phyloP scores from a whole-genome alignment of 2,329 filamentous ascomycete genomes.

The Clonostachys solani region DNA sequence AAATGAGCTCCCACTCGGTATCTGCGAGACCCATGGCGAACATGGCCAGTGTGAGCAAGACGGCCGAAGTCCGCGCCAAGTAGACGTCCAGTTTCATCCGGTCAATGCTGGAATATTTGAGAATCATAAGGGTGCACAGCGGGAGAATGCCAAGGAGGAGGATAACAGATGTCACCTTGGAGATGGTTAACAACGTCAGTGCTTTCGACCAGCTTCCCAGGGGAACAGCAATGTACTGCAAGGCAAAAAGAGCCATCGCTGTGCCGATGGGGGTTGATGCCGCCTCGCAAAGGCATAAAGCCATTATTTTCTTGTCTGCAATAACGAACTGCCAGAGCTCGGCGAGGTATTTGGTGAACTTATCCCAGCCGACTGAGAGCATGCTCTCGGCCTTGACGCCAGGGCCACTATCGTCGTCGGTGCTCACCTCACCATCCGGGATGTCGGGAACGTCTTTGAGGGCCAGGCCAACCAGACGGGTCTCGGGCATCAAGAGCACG shows the following conservation, averaged over 20 bases:
- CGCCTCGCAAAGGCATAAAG: slow-evolving; percentile 27
- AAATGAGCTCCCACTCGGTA: slow-evolving; percentile 25
- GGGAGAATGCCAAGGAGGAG: slow-evolving; percentile 28
- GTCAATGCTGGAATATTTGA: slow-evolving; percentile 15
- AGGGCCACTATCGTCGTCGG: slow-evolving; percentile 1
- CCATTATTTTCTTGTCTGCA: slow-evolving; percentile 26
- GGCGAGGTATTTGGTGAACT: slow-evolving; percentile 12
- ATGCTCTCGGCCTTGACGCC: not conserved
- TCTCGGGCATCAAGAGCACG: slow-evolving; percentile 34
- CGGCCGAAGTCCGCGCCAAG: slow-evolving; percentile 26
- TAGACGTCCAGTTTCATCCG: slow-evolving; percentile 32
- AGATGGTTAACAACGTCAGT: slow-evolving; percentile 13
- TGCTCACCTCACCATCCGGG: slow-evolving; percentile 4
- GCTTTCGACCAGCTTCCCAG: slow-evolving; percentile 36
- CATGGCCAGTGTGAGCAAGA: slow-evolving; percentile 22
- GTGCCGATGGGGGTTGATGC: slow-evolving; percentile 20
- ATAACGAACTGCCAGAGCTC: slow-evolving; percentile 34
- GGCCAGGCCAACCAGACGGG: slow-evolving; percentile 19
- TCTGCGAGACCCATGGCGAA: slow-evolving; percentile 29
- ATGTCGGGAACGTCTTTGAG: slow-evolving; percentile 18
- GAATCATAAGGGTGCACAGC: slow-evolving; percentile 20
- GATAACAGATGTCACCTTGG: not conserved
- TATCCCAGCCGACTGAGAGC: not conserved
- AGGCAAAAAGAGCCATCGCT: slow-evolving; percentile 24
- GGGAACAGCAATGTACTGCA: slow-evolving; percentile 52